These are phyloP conservation scores for Panicum miliaceum DNA, from an alignment of 176 grass and related monocot species.

Conservation along the genomic window DNA sequence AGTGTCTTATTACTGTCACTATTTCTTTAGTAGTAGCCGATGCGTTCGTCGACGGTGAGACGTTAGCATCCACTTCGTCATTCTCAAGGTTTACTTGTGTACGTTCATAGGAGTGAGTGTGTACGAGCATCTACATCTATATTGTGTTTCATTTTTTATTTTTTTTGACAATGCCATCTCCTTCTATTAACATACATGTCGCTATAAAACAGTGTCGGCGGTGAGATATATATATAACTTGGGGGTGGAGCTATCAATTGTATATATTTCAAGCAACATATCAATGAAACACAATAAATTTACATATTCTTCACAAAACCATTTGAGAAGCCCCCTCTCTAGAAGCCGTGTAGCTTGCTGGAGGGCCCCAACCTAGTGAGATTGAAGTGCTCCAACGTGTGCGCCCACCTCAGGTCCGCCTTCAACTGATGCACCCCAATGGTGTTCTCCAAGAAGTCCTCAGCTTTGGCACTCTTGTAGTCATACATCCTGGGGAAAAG, in stretches of 20 bases:
- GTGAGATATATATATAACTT: slow-evolving; percentile 2
- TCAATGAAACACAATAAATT: neutral
- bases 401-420: slow-evolving; percentile 54
- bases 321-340: neutral
- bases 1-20: too few species aligned
- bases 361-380: slow-evolving; percentile 46
- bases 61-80: too few species aligned
- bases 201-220: neutral
- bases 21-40: too few species aligned
- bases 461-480: slow-evolving; percentile 45
- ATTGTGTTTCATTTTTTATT: too few species aligned
- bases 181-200: too few species aligned
- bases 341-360: slow-evolving; percentile 36
- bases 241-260: neutral
- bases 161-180: too few species aligned
- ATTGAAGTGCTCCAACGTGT: slow-evolving; percentile 71
- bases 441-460: slow-evolving; percentile 69
- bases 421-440: slow-evolving; percentile 82
- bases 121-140: too few species aligned
- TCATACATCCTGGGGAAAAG: slow-evolving; percentile 73
- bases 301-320: neutral
- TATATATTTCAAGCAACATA: slow-evolving; percentile 8
- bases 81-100: too few species aligned
- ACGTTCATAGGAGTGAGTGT: too few species aligned
- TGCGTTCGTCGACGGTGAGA: too few species aligned